These are phyloP conservation scores for Elaeis oleifera DNA, from an alignment of 202 grass and related monocot genomes.

Conservation along the genomic window DNA sequence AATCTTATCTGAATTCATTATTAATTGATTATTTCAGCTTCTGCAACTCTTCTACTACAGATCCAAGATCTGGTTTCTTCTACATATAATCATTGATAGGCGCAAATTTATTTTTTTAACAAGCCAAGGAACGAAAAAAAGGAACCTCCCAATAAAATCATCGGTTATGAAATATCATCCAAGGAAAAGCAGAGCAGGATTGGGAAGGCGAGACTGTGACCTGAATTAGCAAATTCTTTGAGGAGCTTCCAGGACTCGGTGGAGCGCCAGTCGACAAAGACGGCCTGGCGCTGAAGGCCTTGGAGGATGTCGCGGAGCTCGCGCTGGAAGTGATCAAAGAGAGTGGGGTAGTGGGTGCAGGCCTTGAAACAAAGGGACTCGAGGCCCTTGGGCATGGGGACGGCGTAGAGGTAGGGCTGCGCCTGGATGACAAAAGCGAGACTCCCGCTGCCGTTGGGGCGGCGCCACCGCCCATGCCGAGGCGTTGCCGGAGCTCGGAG, in stretches of 20 bases:
- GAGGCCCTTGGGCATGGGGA: conserved; percentile 82
- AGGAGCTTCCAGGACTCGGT: conserved; percentile 65
- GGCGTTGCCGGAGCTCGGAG: conserved; percentile 36
- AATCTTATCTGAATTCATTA: too few relatives aligned
- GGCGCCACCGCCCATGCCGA: conserved; percentile 11
- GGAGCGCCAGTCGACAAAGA: conserved; percentile 42
- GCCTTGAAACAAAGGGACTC: conserved; percentile 93
- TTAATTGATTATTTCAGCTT: too few relatives aligned
- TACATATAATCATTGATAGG: too few relatives aligned
- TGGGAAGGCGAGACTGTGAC: conserved; percentile 1
- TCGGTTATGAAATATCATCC: too few relatives aligned
- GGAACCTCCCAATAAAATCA: too few relatives aligned
- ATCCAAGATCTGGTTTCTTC: too few relatives aligned
- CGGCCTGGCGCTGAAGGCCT: conserved; percentile 35
- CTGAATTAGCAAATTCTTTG: conserved; percentile 68
- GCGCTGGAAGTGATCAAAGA: conserved; percentile 86
- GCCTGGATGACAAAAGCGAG: conserved; percentile 79
- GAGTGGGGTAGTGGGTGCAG: conserved; percentile 83
- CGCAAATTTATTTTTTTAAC: too few relatives aligned
- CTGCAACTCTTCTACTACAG: too few relatives aligned
- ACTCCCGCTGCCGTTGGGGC: conserved; percentile 13
- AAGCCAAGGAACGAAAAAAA: too few relatives aligned
- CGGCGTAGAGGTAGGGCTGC: conserved; percentile 56
- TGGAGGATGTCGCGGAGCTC: conserved; percentile 62
- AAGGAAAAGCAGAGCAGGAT: too few relatives aligned